Conservation (phyloP, 108 stramenopile genomes). For the Seminavis robusta region DNA sequence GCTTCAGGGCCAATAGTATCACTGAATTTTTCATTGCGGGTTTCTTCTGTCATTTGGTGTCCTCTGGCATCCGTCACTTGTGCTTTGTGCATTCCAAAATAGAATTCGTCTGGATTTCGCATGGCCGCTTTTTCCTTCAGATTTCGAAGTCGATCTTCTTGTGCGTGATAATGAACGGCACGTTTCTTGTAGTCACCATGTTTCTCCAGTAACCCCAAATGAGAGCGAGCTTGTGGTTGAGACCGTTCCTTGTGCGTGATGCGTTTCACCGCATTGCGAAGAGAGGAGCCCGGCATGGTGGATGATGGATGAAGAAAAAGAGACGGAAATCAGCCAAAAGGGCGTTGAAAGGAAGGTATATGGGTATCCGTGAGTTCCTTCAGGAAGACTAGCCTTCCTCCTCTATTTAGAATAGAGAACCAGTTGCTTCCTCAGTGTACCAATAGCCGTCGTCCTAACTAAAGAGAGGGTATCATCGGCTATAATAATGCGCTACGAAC, state of each 20-base stretch:
- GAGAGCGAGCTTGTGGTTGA: slow-evolving; percentile 81
- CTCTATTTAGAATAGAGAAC: too few relatives aligned
- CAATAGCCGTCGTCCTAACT: too few relatives aligned
- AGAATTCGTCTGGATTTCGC: slow-evolving; percentile 99
- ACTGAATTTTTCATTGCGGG: slow-evolving; percentile 41
- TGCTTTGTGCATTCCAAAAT: slow-evolving; percentile 94
- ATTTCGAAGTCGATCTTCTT: slow-evolving; percentile 65
- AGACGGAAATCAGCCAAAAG: too few relatives aligned
- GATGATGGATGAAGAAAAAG: too few relatives aligned
- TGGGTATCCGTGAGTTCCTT: too few relatives aligned
- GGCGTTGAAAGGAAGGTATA: too few relatives aligned
- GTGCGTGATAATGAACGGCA: slow-evolving; percentile 89
- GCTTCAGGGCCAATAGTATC: slow-evolving; percentile 53
- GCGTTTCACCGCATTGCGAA: slow-evolving; percentile 98
- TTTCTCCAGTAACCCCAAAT: slow-evolving; percentile 97
- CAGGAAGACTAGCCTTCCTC: too few relatives aligned
- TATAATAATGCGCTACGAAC: too few relatives aligned
- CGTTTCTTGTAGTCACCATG: slow-evolving; percentile 94
- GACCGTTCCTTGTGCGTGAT: slow-evolving; percentile 97
- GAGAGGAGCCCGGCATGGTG: too few relatives aligned
- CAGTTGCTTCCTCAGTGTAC: too few relatives aligned
- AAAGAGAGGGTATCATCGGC: too few relatives aligned
- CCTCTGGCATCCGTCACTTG: slow-evolving; percentile 65
- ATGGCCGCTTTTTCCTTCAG: slow-evolving; percentile 81
- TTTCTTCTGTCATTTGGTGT: slow-evolving; percentile 48